Evolutionary conservation across 192 early-diverging fungal genomes (phyloP), one percentile per base, ranked within the genome.

Genomic region (Coemansia sp.): DNA sequence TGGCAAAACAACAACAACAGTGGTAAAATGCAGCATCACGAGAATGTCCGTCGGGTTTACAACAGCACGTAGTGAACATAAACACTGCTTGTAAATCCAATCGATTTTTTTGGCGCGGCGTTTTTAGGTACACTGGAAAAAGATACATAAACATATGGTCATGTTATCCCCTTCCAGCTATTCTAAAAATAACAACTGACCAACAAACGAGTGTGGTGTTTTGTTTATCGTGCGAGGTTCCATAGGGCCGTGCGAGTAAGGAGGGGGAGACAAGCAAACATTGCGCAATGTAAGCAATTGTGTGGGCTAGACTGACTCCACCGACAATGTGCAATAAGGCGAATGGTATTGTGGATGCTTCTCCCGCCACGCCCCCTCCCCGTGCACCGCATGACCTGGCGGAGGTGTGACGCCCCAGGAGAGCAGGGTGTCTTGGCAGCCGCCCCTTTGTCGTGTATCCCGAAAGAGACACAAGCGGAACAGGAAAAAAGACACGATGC

Each of bases 1-100:
- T 46, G 56, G 56, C 56, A 45, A 46, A 58, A 58, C 38, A 58
- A 45, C 38, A 58, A 58, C 40, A 58, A 22, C 12, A 2, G 14
- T 8, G 57, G 57, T 25, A 56, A 30, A 56, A 56, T 56, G 55
- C 55, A 56, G 5, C 18, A 24, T n/a, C 2, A 23, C 14, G 38
- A 23, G 12, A 32, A 28, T 50, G 10, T 48, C 21, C 24, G 18
- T 4, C 2, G 7, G 45, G 8, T 46, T 14, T 28, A 35, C 10
- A 35, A 35, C 9, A 35, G 14, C 6, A 35, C 33, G 14, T 12
- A 35, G 47, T 49, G 47, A 50, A 50, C 48, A 50, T 28, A 27
- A 50, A 25, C 27, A 10, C 45, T 4, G 6, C 18, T 19, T 38
- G 35, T 38, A 38, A 38, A 47, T 24, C 45, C 22, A 8, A 22